Percentiles rank a stretch among this genome's conserved stretches.
Conservation (phyloP, 2,329 filamentous ascomycete genomes). For the Scedosporium boydii region DNA sequence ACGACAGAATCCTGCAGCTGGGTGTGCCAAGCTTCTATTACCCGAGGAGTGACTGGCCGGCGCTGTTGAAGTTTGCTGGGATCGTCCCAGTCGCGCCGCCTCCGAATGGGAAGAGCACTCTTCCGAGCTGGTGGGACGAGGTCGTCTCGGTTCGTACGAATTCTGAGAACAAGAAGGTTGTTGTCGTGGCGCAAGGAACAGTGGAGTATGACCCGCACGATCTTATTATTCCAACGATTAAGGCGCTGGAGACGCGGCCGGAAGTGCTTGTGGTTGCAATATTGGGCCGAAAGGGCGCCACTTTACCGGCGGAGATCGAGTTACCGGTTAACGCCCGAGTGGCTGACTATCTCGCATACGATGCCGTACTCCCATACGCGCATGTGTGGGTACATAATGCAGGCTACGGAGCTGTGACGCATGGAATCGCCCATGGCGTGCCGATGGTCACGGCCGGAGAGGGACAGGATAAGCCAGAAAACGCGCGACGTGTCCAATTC, state of each 20-base stretch:
- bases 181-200: slow-evolving; percentile 39
- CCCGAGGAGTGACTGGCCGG: too few species aligned
- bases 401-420: slow-evolving; percentile 36
- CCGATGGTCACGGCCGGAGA: slow-evolving; percentile 35
- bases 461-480: slow-evolving; percentile 23
- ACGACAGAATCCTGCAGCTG: too few species aligned
- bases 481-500: too few species aligned
- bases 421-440: slow-evolving; percentile 33
- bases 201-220: slow-evolving; percentile 26
- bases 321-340: slow-evolving; percentile 32
- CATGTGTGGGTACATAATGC: slow-evolving; percentile 38
- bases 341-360: slow-evolving; percentile 38
- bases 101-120: too few species aligned
- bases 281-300: slow-evolving; percentile 17
- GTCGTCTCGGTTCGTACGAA: too few species aligned
- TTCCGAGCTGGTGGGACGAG: too few species aligned
- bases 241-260: slow-evolving; percentile 27
- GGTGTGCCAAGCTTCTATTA: too few species aligned
- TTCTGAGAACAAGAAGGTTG: slow-evolving; percentile 22
- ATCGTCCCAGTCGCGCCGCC: too few species aligned
- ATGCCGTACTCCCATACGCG: slow-evolving; percentile 31
- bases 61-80: too few species aligned
- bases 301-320: slow-evolving; percentile 13
- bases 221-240: slow-evolving; percentile 34
- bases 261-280: slow-evolving; percentile 27